Conservation (phyloP, 176 grass and related monocot species). For the Phoenix roebelenii region DNA sequence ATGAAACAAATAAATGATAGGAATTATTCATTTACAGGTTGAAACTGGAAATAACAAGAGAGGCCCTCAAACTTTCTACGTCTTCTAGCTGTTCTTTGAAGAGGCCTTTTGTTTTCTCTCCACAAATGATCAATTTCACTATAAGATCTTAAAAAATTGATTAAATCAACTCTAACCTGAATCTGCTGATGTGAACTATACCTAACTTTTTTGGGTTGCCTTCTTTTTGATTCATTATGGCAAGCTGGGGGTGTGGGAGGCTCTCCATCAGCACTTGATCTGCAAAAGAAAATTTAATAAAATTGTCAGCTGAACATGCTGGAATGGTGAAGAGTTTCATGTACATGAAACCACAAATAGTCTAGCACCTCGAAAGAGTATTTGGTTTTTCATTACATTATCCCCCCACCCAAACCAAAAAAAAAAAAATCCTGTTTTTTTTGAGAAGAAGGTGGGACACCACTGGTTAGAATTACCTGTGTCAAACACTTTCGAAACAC, state of each 20-base stretch:
- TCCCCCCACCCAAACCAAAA: no score
- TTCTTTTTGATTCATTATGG: conserved; percentile 25
- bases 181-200: conserved; percentile 17
- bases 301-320: no score
- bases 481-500: no score
- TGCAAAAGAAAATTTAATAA: conserved; percentile 21
- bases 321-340: no score
- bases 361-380: no score
- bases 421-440: no score
- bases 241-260: conserved; percentile 33
- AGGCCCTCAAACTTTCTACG: conserved; percentile 31
- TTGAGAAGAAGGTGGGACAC: no score
- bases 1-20: background rate
- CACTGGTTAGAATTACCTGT: no score
- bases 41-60: conserved; percentile 14
- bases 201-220: conserved; percentile 10
- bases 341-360: no score
- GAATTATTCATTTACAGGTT: background rate
- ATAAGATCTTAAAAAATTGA: conserved; percentile 39
- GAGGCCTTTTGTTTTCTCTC: conserved; percentile 46
- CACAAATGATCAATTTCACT: conserved; percentile 38
- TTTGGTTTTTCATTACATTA: no score
- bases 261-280: conserved; percentile 36
- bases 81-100: conserved; percentile 57
- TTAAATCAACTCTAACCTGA: conserved; percentile 40